Evolutionary conservation across 495 filamentous ascomycete species (phyloP).

Genomic region (Xylaria telfairii): DNA sequence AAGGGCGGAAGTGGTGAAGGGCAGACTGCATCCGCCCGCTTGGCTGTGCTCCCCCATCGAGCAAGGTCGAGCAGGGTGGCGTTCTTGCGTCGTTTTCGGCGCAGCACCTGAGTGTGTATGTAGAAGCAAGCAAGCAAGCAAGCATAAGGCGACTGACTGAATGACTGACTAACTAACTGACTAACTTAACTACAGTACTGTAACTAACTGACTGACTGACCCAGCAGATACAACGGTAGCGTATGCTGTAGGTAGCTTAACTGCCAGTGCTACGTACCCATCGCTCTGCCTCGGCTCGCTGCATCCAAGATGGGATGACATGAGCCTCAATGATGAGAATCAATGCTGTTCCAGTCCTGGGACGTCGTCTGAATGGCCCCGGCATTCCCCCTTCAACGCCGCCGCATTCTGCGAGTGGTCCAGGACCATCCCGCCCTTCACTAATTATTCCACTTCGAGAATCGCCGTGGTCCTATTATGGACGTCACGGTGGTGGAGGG

Average conservation of each 20-base stretch:
- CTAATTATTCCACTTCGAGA: slow-evolving; percentile 14
- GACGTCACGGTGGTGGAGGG: neutral
- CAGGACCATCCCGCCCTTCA: neutral
- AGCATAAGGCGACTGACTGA: slow-evolving; percentile 8
- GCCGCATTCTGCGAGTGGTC: slow-evolving; percentile 22
- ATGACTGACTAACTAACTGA: neutral
- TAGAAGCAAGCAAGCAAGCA: neutral
- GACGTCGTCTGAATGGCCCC: slow-evolving; percentile 16
- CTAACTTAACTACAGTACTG: no score
- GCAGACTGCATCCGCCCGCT: slow-evolving; percentile 8
- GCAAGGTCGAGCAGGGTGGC: neutral
- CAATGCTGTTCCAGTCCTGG: slow-evolving; percentile 3
- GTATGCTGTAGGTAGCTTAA: neutral
- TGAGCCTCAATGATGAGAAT: slow-evolving; percentile 20
- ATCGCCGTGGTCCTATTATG: slow-evolving; percentile 10
- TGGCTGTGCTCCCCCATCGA: slow-evolving; percentile 1
- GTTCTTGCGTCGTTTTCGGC: slow-evolving; percentile 14
- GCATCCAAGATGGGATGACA: slow-evolving; percentile 9
- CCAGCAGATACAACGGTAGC: slow-evolving; percentile 8
- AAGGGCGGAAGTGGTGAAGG: neutral
- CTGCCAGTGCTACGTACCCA: slow-evolving; percentile 12
- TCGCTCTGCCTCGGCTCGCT: slow-evolving; percentile 10
- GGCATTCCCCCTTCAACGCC: slow-evolving; percentile 12
- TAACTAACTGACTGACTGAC: neutral
- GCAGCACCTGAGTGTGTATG: no score